Percentiles rank a stretch among this genome's conserved stretches.
These are phyloP conservation scores for Fusarium lateritium DNA, from an alignment of 2,329 filamentous ascomycete species.

Conservation along the genomic window DNA sequence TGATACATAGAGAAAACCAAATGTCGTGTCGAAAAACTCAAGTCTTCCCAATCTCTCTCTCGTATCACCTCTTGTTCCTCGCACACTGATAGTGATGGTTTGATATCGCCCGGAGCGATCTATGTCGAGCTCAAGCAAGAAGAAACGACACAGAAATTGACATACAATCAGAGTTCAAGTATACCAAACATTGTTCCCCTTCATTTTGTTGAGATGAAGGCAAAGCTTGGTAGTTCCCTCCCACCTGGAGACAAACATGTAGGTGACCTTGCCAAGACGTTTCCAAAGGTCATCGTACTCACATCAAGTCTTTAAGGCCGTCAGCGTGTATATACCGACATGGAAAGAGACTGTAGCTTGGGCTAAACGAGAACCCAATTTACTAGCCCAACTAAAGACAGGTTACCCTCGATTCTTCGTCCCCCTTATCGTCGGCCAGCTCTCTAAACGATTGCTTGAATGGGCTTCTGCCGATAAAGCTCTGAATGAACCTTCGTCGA, in stretches of 20 bases:
- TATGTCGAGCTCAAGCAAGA: not conserved
- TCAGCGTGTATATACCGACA: slow-evolving; percentile 52
- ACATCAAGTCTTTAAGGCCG: slow-evolving; percentile 32
- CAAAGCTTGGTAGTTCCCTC: slow-evolving; percentile 42
- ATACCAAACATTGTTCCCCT: too few relatives aligned
- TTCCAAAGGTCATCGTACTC: not conserved
- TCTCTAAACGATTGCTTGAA: slow-evolving; percentile 39
- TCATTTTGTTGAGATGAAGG: slow-evolving; percentile 9
- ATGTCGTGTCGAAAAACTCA: not conserved
- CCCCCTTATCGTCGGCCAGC: slow-evolving; percentile 41
- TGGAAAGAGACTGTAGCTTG: slow-evolving; percentile 49
- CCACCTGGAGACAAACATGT: slow-evolving; percentile 49
- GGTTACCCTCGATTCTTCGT: slow-evolving; percentile 52
- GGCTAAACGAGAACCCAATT: slow-evolving; percentile 40
- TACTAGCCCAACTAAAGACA: slow-evolving; percentile 43
- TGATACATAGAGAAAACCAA: not conserved
- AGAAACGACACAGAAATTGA: not conserved
- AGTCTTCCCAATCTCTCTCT: too few relatives aligned
- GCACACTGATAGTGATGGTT: too few relatives aligned
- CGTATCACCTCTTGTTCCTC: too few relatives aligned
- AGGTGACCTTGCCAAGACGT: slow-evolving; percentile 9
- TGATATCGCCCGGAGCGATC: too few relatives aligned
- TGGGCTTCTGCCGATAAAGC: slow-evolving; percentile 15
- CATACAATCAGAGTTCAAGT: too few relatives aligned
- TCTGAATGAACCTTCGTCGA: not conserved